phyloP scores from a whole-genome alignment of 2,329 filamentous ascomycete genomes.

The Cordyceps cicadae region DNA sequence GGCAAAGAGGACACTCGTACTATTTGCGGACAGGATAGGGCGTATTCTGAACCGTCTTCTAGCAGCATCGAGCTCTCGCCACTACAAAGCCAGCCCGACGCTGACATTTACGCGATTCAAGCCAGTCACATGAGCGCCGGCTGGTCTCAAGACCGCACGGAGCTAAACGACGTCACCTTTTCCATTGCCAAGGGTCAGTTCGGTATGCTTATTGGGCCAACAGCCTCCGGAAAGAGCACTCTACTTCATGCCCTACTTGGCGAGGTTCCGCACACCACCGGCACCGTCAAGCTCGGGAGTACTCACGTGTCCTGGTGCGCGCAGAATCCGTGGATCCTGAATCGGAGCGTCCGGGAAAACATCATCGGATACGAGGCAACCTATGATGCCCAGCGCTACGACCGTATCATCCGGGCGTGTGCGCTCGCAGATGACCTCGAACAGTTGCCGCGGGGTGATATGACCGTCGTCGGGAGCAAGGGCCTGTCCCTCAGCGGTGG shows the following conservation, averaged over 20 bases:
- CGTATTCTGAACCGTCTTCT: background rate
- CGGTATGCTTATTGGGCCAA: conserved; percentile 33
- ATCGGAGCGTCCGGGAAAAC: conserved; percentile 27
- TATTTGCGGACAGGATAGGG: background rate
- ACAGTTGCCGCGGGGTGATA: conserved; percentile 22
- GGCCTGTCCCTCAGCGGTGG: conserved; percentile 27
- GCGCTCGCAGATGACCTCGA: conserved; percentile 18
- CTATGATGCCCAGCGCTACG: conserved; percentile 20
- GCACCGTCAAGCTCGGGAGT: conserved; percentile 14
- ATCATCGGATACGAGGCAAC: conserved; percentile 23
- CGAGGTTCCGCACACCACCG: conserved; percentile 19
- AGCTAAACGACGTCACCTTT: conserved; percentile 27
- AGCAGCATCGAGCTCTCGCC: background rate
- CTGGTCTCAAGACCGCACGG: conserved; percentile 24
- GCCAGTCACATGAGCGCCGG: conserved; percentile 24
- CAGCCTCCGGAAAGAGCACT: conserved; percentile 24
- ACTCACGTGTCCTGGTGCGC: conserved; percentile 23
- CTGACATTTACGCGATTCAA: background rate
- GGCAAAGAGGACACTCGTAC: conserved; percentile 20
- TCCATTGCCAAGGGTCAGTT: conserved; percentile 23
- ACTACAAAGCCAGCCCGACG: background rate
- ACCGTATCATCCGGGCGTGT: conserved; percentile 18
- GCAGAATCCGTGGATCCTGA: conserved; percentile 28
- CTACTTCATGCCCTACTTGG: conserved; percentile 30
- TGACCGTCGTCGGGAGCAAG: conserved; percentile 22